Conservation (phyloP, 108 stramenopile genomes). For the Epipyxis sp. region DNA sequence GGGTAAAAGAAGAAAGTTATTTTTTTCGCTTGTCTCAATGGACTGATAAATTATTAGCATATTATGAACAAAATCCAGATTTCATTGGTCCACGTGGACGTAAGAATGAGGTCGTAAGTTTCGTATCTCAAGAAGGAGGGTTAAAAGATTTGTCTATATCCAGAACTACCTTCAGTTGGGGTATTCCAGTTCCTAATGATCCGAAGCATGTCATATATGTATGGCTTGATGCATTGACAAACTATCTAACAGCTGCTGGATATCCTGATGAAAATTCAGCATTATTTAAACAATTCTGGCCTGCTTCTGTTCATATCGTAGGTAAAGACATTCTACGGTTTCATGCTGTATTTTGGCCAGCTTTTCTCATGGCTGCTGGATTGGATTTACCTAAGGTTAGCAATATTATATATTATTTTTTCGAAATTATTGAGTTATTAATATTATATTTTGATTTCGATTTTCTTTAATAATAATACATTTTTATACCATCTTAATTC, state of each 20-base stretch:
- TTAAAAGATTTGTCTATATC: slow-evolving; percentile 85
- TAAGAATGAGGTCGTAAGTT: slow-evolving; percentile 69
- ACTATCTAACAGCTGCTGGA: slow-evolving; percentile 88
- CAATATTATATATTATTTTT: slow-evolving; percentile 61
- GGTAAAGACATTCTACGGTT: slow-evolving; percentile 99
- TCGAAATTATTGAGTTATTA: no score
- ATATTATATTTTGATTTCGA: no score
- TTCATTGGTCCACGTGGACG: slow-evolving; percentile 88
- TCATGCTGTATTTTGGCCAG: slow-evolving; percentile 97
- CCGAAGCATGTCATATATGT: slow-evolving; percentile 93
- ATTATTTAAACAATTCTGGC: slow-evolving; percentile 73
- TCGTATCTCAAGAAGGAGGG: slow-evolving; percentile 67
- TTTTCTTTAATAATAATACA: no score
- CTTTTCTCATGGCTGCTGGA: slow-evolving; percentile 89
- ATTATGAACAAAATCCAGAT: slow-evolving; percentile 71
- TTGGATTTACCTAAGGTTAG: slow-evolving; percentile 75
- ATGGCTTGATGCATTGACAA: slow-evolving; percentile 97
- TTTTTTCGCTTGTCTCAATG: slow-evolving; percentile 95
- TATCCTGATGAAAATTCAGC: slow-evolving; percentile 58
- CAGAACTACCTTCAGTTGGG: slow-evolving; percentile 93
- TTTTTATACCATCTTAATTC: no score
- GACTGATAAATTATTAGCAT: slow-evolving; percentile 72
- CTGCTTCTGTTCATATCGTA: slow-evolving; percentile 88
- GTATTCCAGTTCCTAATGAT: slow-evolving; percentile 87
- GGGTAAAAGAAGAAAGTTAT: slow-evolving; percentile 91